Conservation (phyloP, 163 green algal species). For the Chloromonas sp. region DNA sequence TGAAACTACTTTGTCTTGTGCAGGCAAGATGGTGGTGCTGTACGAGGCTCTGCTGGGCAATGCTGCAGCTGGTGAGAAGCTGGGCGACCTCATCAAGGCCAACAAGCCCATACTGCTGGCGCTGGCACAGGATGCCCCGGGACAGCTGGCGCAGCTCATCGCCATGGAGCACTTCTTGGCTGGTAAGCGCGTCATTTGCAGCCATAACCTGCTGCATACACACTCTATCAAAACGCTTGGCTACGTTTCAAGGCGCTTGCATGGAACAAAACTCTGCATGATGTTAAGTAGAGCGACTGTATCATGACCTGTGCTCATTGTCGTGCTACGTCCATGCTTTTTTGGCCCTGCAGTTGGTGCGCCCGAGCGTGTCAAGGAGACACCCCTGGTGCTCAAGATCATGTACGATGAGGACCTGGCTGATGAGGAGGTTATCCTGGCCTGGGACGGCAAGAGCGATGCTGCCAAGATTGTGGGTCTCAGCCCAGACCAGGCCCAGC, state of each 20-base stretch:
- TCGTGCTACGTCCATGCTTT: too few relatives aligned
- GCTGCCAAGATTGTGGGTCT: conserved; percentile 61
- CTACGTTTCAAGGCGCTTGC: too few relatives aligned
- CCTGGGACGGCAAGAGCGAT: conserved; percentile 58
- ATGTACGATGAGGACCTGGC: conserved; percentile 80
- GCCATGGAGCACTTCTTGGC: conserved; percentile 78
- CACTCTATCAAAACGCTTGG: too few relatives aligned
- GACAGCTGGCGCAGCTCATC: conserved; percentile 76
- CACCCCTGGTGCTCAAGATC: conserved; percentile 64
- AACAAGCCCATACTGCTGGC: conserved; percentile 34
- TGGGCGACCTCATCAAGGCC: conserved; percentile 33
- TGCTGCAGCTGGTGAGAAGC: conserved; percentile 15
- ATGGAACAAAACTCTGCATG: too few relatives aligned
- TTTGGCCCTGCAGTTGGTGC: background rate
- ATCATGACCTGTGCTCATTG: too few relatives aligned
- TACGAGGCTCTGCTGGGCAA: conserved; percentile 60
- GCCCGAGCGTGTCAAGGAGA: conserved; percentile 48
- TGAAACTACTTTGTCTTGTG: background rate
- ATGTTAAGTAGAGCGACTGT: too few relatives aligned
- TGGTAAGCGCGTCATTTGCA: conserved; percentile 8
- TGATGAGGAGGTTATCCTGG: conserved; percentile 77
- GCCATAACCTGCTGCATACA: background rate
- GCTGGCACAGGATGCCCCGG: conserved; percentile 35
- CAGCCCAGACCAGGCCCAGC: conserved; percentile 5
- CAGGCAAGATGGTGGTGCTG: conserved; percentile 58